A percentile compares a stretch with the other conserved stretches of the same genome.
These are phyloP conservation scores for Coemansia sp. DNA, from an alignment of 371 early-diverging fungal species.

Conservation along the genomic window DNA sequence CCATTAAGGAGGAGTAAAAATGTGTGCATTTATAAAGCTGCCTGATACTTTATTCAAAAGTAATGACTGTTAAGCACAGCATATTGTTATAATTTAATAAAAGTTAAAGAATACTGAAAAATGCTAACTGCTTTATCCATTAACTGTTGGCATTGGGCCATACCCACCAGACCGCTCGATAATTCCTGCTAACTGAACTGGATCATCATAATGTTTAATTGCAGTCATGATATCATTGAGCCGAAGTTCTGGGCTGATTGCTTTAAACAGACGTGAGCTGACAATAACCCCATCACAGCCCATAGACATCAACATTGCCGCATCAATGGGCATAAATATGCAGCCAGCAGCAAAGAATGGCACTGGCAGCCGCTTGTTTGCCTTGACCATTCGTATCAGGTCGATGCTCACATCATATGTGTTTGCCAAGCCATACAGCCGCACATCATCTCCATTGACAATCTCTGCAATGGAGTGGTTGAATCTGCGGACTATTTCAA, in stretches of 20 bases:
- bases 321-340: constrained; percentile 96
- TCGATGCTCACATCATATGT: constrained; percentile 41
- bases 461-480: not conserved
- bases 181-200: not conserved
- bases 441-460: not conserved
- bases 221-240: constrained; percentile 70
- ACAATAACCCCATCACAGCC: constrained; percentile 96
- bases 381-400: constrained; percentile 79
- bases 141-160: not conserved
- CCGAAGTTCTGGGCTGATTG: constrained; percentile 87
- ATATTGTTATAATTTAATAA: no score
- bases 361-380: constrained; percentile 87
- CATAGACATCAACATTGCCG: constrained; percentile 95
- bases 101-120: no score
- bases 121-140: no score
- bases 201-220: not conserved
- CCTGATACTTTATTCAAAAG: no score
- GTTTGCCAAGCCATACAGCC: not conserved
- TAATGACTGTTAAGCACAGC: no score
- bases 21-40: no score
- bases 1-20: no score
- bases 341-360: constrained; percentile 98
- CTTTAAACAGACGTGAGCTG: constrained; percentile 76
- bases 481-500: not conserved
- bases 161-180: constrained; percentile 3